Evolutionary conservation across 352 stramenopile species (phyloP).

Genomic region (Pythium chondricola): DNA sequence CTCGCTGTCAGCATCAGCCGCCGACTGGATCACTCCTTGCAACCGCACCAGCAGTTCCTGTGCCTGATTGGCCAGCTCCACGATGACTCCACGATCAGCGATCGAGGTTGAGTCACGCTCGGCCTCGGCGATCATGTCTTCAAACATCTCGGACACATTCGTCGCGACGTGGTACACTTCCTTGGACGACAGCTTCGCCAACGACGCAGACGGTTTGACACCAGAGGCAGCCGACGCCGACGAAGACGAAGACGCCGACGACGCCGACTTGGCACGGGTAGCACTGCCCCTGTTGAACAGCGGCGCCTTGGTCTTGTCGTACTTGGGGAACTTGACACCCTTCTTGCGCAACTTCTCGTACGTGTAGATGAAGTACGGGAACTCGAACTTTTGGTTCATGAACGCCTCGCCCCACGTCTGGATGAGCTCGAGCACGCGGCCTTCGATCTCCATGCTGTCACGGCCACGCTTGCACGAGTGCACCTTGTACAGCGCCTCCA

Average conservation of each 20-base stretch:
- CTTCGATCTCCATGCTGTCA: constrained; percentile 68
- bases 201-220: constrained; percentile 14
- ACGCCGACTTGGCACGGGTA: constrained; percentile 1
- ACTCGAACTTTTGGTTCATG: constrained; percentile 57
- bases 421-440: constrained; percentile 65
- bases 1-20: constrained; percentile 47
- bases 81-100: constrained; percentile 45
- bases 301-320: constrained; percentile 51
- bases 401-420: constrained; percentile 82
- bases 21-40: constrained; percentile 54
- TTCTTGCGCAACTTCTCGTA: constrained; percentile 83
- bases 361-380: constrained; percentile 74
- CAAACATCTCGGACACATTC: constrained; percentile 76
- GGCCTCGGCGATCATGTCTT: constrained; percentile 72
- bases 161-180: constrained; percentile 59
- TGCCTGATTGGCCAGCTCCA: constrained; percentile 59
- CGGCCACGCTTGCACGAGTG: constrained; percentile 61
- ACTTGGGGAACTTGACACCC: constrained; percentile 69
- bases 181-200: constrained; percentile 44
- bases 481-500: constrained; percentile 71
- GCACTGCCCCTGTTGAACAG: constrained; percentile 10
- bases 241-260: constrained; percentile 1
- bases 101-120: constrained; percentile 42
- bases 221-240: neutral
- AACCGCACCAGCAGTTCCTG: constrained; percentile 56